Evolutionary conservation across 1,284 basidiomycete species (phyloP), one percentile per base, ranked within the genome.

Genomic region (Cryptococcus sp.): DNA sequence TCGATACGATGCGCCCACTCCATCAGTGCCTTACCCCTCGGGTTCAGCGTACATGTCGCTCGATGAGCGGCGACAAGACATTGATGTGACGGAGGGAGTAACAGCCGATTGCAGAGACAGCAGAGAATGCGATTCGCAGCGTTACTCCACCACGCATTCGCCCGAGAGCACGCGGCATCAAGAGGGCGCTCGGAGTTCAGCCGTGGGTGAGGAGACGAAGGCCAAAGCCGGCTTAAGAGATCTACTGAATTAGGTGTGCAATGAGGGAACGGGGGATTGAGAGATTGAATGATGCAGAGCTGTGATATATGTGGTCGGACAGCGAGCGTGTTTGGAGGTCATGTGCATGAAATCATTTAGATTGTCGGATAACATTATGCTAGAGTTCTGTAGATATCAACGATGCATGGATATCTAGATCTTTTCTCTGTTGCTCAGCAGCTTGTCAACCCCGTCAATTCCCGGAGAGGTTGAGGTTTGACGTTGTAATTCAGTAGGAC

Each of bases 181-280:
- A 11, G 42, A 47, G 42, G 30, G 38, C 5, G 20, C 38, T 15
- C 17, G 10, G 50, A 30, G n/a, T 11, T 35, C 16, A 7, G 27
- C 27, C 42, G 23, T 3, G 19, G 11, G 30, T 45, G 42, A 46
- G 16, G 52, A 54, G 20, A 47, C 5, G 13, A 54, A 54, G 38
- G 42, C 43, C 16, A 54, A 47, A 23, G 27, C 52, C 19, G 52
- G 52, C 5, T 47, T 54, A 30, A 25, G 19, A 20, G 46, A 54
- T 23, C 27, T 54, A 17, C 19, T 54, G n/a, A 54, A 54, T 47
- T 54, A 35, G 30, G 22, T n/a, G 25, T 20, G 10, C 10, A 11
- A 40, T 51, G 35, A 35, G 30, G 30, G 27, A 10, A 30, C 4
- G 27, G 10, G 27, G 27, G 13, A 13, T 35, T 35, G 17, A 49